These are phyloP conservation scores for Takakia lepidozioides DNA, from an alignment of 225 moss, liverwort and hornwort species.

Conservation along the genomic window DNA sequence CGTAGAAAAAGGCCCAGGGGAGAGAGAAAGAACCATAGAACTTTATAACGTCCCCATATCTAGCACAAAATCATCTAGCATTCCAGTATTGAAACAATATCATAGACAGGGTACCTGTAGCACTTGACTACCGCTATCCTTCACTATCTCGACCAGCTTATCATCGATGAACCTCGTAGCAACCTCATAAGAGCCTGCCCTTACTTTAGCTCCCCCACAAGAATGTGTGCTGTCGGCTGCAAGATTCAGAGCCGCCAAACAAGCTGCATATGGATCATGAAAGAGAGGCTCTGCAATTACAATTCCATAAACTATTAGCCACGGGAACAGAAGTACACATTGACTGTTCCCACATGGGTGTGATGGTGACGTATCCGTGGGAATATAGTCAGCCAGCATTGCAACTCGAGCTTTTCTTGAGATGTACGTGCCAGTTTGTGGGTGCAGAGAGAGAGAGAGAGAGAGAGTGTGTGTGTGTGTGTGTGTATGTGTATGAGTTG, in stretches of 20 bases:
- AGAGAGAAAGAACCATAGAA: neutral
- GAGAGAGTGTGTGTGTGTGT: neutral
- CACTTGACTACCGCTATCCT: slow-evolving; percentile 24
- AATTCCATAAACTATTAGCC: neutral
- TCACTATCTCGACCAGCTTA: slow-evolving; percentile 35
- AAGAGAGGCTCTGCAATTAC: slow-evolving; percentile 38
- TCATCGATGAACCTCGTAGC: slow-evolving; percentile 56
- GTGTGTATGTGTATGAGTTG: neutral
- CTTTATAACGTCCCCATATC: neutral
- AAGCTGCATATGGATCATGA: slow-evolving; percentile 51
- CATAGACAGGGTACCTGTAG: slow-evolving; percentile 57
- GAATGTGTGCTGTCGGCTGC: neutral
- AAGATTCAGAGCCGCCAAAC: slow-evolving; percentile 13
- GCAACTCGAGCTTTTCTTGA: too few relatives aligned
- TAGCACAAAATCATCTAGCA: neutral
- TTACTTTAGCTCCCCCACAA: slow-evolving; percentile 2
- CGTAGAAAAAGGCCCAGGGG: neutral
- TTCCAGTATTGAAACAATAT: neutral
- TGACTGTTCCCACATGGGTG: too few relatives aligned
- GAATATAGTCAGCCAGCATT: too few relatives aligned
- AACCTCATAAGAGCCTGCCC: slow-evolving; percentile 31
- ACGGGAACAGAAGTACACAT: neutral
- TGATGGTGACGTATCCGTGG: too few relatives aligned
- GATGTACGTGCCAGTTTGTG: neutral
- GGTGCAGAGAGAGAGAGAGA: neutral